These are phyloP conservation scores for Nelumbo lutea DNA, from an alignment of 164 flowering plant genomes.

Conservation along the genomic window DNA sequence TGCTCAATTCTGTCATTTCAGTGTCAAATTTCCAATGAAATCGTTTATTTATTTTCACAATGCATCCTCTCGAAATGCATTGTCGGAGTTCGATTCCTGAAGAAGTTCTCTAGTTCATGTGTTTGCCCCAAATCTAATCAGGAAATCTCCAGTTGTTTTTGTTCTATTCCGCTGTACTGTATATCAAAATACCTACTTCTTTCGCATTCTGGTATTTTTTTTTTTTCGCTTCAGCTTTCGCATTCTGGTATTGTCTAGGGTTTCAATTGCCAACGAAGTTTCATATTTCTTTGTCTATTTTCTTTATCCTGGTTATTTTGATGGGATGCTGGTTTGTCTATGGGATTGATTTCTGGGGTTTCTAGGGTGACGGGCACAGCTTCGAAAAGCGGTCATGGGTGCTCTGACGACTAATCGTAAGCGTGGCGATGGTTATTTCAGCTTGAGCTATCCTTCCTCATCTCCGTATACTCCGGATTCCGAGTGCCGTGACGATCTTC, in stretches of 20 bases:
- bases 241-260: background rate
- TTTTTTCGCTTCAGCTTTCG: too few species aligned
- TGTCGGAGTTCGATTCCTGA: too few species aligned
- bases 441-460: conserved; percentile 10
- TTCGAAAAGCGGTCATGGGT: conserved; percentile 34
- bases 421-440: conserved; percentile 39
- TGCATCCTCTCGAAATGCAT: background rate
- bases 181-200: background rate
- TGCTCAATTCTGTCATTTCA: too few species aligned
- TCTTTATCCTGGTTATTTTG: background rate
- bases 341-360: background rate
- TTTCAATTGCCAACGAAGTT: background rate
- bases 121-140: background rate
- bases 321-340: background rate
- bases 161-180: background rate
- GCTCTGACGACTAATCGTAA: conserved; percentile 44
- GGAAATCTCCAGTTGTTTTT: background rate
- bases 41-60: too few species aligned
- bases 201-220: too few species aligned
- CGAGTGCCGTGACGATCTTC: conserved; percentile 12
- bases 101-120: background rate
- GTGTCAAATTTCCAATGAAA: too few species aligned
- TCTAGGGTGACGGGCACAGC: background rate
- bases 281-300: background rate
- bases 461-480: conserved; percentile 1